Base-by-base conservation (phyloP, 345 rosid genomes). In the Sisymbrium irio region DNA sequence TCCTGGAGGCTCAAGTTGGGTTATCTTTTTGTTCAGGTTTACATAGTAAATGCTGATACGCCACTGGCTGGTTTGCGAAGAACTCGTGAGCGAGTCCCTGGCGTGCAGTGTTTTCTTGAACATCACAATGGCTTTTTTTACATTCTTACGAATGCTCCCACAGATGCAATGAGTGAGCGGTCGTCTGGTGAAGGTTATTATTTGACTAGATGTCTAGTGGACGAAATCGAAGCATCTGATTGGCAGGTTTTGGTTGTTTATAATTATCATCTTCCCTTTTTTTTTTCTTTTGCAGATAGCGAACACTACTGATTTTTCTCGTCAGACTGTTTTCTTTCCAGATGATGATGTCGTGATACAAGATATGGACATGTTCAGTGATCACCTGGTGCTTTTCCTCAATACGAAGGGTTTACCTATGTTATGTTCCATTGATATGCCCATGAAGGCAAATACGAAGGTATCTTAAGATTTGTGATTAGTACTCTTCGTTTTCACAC, bases 331-430 rank as follows among this genome's bases (percentile, higher is more conserved):
- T 67, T 81, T 93, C 65, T 76, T 72, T 64, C 94, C 98, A 7
- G 75, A 86, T 57, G 81, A 84, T 73, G 88, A 87, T 68, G 79
- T 81, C 65, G 77, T 77, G 64, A 72, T 93, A 64, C 89, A 89
- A 73, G 98, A 93, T 76, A 87, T 90, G 91, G 98, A 93, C 69
- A 83, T 93, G 71, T 91, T 89, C 61, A 62, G 68, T 77, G 89
- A 87, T 64, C 86, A 90, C 72, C 32, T 93, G 70, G 98, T 93
- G 80, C 83, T 93, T 72, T 83, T 62, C 56, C 78, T 89, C 53
- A 81, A 65, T 69, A 86, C 83, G 80, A 79, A 77, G 40, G 90
- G 89, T 36, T 61, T 54, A n/a, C 87, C 89, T 17, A 76, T 83
- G 85, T 9, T 86, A 17, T 93, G 96, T 75, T 90, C 98, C 47